Percentiles rank a stretch among this genome's conserved stretches.
Evolutionary conservation across 225 moss, liverwort and hornwort genomes (phyloP).

Genomic region (Pseudisothecium myosuroides): DNA sequence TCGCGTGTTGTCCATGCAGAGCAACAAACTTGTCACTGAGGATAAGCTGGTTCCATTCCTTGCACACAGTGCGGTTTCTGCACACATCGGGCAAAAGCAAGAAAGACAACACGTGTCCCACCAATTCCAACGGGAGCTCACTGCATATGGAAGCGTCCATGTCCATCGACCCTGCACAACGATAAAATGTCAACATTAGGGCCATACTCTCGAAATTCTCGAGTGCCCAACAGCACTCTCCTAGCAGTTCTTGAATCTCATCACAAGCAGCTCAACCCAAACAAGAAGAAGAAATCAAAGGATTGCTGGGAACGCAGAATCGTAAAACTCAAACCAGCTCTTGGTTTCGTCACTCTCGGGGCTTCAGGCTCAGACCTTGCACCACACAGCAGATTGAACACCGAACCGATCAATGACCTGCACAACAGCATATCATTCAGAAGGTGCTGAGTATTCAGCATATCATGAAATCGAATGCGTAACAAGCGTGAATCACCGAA

Average conservation of each 20-base stretch:
- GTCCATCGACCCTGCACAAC: background rate
- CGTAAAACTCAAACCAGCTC: background rate
- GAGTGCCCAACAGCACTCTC: background rate
- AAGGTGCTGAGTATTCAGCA: background rate
- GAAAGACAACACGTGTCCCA: background rate
- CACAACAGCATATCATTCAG: background rate
- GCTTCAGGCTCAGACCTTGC: background rate
- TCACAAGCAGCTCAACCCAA: background rate
- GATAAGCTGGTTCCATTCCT: background rate
- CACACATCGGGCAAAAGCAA: background rate
- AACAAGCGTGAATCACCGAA: background rate
- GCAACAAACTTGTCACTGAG: background rate
- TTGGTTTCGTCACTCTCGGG: background rate
- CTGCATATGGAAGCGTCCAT: background rate
- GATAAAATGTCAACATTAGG: background rate
- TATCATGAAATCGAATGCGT: too few relatives aligned
- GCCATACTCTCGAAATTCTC: background rate
- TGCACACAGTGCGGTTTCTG: background rate
- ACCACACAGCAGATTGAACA: background rate
- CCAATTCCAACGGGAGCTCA: background rate
- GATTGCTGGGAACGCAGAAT: too few relatives aligned
- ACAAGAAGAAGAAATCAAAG: background rate
- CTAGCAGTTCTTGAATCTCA: background rate
- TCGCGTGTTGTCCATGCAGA: too few relatives aligned
- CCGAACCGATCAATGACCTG: background rate